Evolutionary conservation across 1,284 basidiomycete species (phyloP), one percentile per base, ranked within the genome.

Genomic region (Porogramme epimiltina): DNA sequence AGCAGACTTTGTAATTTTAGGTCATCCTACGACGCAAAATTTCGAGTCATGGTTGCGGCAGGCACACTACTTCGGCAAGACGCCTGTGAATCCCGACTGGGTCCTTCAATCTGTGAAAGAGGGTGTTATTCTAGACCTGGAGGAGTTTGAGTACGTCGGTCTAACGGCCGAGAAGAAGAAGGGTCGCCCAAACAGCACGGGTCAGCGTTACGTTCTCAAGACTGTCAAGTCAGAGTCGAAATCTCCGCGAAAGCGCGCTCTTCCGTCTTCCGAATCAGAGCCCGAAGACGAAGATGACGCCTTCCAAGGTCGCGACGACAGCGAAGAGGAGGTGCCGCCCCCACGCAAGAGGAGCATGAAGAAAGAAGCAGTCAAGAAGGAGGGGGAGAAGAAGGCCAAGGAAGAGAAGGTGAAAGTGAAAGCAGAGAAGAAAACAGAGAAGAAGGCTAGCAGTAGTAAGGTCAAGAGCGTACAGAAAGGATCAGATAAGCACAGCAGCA

Each of bases 1-100:
- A 16, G 85, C 87, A 4, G 78, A 84, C 59, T 85, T 79, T 62
- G 75, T 77, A 15, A 74, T 89, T 25, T 68, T 89, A 40, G 77
- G 75, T 42, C 62, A 73, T 20, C 72, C 73, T 36, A 73, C 44
- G 2, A 36, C 76, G 20, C 79, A 77, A 56, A 74, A 75, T 5
- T 86, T 78, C 54, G 69, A 70, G 15, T 70, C 73, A 22, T 72
- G 82, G 38, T 64, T 80, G n/a, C 66, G 61, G 19, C 66, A 67
- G 56, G 62, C 68, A 15, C 68, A 70, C 40, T 60, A 66, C 36
- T 68, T 60, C 44, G 66, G 66, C 48, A 75, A 71, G 59, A 72
- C 63, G 3, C 73, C 76, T 16, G 72, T 89, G 13, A 72, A 70
- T 28, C 67, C 79, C 0, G 66, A 73, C 9, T 89, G 86, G 62